Evolutionary conservation across 495 filamentous ascomycete genomes (phyloP).

Genomic region (Penicillium taxi): DNA sequence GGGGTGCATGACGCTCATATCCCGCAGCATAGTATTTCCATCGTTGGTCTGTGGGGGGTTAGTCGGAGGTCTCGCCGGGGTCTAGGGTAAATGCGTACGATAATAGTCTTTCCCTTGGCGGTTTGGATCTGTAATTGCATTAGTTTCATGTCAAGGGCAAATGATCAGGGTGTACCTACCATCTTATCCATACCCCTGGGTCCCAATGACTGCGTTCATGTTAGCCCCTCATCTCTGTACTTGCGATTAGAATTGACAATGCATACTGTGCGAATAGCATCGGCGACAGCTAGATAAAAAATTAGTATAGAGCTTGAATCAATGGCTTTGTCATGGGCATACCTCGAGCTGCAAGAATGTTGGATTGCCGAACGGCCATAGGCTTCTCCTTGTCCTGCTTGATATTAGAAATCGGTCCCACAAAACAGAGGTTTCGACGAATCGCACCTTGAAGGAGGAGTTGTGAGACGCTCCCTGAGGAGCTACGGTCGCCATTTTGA

Average conservation of each 20-base stretch:
- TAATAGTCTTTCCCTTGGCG: conserved; percentile 91
- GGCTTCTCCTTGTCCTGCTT: conserved; percentile 96
- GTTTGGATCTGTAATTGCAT: conserved; percentile 63
- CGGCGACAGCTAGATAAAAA: conserved; percentile 66
- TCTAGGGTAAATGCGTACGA: conserved; percentile 41
- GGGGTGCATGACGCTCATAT: conserved; percentile 98
- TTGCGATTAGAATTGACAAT: conserved; percentile 5
- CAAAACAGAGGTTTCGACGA: conserved; percentile 18
- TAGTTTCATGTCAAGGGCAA: conserved; percentile 11
- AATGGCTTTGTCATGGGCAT: no score
- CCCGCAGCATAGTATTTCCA: conserved; percentile 95
- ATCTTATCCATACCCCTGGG: conserved; percentile 95
- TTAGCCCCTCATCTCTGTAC: conserved; percentile 39
- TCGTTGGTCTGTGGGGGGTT: conserved; percentile 68
- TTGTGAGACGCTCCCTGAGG: conserved; percentile 50
- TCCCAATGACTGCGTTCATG: conserved; percentile 51
- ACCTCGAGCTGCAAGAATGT: conserved; percentile 97
- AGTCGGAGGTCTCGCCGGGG: conserved; percentile 15
- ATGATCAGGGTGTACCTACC: conserved; percentile 32
- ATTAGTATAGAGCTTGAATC: conserved; percentile 9
- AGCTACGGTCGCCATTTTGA: conserved; percentile 60
- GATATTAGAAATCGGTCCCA: conserved; percentile 41
- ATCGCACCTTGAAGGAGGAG: conserved; percentile 71
- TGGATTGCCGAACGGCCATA: conserved; percentile 84
- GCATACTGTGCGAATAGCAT: conserved; percentile 83